Evolutionary conservation across 169 alveolate genomes (phyloP).

Genomic region (Sarcocystis neurona): DNA sequence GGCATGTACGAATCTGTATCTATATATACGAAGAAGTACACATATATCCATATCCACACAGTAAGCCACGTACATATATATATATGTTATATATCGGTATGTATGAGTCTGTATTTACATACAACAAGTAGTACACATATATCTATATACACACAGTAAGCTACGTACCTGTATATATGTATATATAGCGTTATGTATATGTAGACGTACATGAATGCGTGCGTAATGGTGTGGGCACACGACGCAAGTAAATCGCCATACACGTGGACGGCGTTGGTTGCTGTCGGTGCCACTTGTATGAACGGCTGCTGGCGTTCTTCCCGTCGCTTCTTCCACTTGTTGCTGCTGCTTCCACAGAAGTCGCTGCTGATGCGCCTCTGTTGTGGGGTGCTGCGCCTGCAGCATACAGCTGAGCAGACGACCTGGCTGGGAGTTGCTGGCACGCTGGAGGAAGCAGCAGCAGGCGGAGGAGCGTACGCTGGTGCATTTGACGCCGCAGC

Average conservation of each 20-base stretch:
- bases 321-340: neutral
- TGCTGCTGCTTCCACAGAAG: neutral
- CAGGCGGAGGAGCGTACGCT: neutral
- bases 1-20: neutral
- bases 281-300: neutral
- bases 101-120: neutral
- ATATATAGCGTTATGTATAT: neutral
- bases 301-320: neutral
- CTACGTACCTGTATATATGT: no score
- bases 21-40: neutral
- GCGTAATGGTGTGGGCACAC: no score
- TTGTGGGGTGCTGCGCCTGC: neutral
- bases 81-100: neutral
- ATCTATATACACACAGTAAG: neutral
- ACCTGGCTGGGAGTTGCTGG: constrained; percentile 7
- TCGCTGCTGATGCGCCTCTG: neutral
- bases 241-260: no score
- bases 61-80: neutral
- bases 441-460: constrained; percentile 14
- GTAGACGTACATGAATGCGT: no score
- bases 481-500: constrained; percentile 21
- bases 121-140: neutral
- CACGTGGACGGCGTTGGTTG: no score
- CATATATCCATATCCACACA: neutral
- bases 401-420: constrained; percentile 34